A percentile compares a stretch with the other conserved stretches of the same genome.
phyloP scores from a whole-genome alignment of 108 stramenopile species.

The Pinguiococcus pyrenoidosus region DNA sequence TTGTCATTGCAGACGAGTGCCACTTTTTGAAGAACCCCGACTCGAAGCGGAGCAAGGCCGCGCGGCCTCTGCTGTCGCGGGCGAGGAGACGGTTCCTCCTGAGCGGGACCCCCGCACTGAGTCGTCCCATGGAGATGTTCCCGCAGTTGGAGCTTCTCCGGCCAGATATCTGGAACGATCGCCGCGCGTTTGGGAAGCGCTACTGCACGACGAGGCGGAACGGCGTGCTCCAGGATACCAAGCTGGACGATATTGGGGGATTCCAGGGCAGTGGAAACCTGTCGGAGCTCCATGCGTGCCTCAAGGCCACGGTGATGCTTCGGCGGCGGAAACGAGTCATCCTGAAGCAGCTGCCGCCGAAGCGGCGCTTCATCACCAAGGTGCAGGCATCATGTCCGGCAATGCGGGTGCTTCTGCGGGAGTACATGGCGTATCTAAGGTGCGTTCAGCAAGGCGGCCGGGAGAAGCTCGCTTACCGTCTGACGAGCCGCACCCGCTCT shows the following conservation, averaged over 20 bases:
- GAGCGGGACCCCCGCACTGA: slow-evolving; percentile 89
- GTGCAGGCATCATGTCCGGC: background rate
- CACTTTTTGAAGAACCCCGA: slow-evolving; percentile 82
- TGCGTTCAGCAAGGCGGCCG: no score
- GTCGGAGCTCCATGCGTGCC: slow-evolving; percentile 71
- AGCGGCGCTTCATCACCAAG: slow-evolving; percentile 47
- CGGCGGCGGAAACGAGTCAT: slow-evolving; percentile 81
- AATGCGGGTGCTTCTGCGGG: no score
- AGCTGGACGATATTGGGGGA: slow-evolving; percentile 8
- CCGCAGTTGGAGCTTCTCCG: slow-evolving; percentile 73
- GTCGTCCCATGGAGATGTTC: slow-evolving; percentile 78
- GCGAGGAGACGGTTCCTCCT: slow-evolving; percentile 67
- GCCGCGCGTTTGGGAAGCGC: slow-evolving; percentile 46
- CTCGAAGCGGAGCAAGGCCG: slow-evolving; percentile 57
- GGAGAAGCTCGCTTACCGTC: no score
- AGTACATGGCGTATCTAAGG: no score
- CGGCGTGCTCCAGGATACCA: slow-evolving; percentile 6
- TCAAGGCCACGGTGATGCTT: slow-evolving; percentile 79
- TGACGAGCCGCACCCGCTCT: no score
- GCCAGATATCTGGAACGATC: slow-evolving; percentile 44
- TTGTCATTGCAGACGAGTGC: no score
- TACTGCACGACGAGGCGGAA: slow-evolving; percentile 53
- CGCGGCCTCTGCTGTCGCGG: slow-evolving; percentile 59
- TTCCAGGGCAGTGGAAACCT: slow-evolving; percentile 17
- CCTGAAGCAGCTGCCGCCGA: slow-evolving; percentile 69